Percentiles rank a stretch among this genome's conserved stretches.
Conservation (phyloP, 1,139 yeast species). For the Protomyces inundatus region DNA sequence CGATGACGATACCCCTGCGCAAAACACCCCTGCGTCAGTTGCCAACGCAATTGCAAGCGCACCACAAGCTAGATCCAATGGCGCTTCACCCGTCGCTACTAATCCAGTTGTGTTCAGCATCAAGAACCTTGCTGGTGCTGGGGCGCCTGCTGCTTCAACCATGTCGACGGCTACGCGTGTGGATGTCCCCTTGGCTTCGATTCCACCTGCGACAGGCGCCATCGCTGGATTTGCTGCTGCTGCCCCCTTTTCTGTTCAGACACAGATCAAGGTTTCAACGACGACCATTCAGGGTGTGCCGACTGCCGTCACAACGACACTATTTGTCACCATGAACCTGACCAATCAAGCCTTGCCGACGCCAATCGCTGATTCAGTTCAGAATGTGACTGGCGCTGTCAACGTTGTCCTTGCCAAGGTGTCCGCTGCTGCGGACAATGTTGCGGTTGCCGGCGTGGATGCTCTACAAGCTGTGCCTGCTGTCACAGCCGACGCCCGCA, state of each 20-base stretch:
- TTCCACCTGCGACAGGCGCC: not conserved
- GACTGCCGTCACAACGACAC: not conserved
- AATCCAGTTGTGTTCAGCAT: too few species aligned
- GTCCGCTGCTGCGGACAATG: not conserved
- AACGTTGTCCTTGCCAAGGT: not conserved
- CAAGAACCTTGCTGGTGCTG: not conserved
- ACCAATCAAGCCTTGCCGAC: not conserved
- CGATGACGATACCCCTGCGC: too few species aligned
- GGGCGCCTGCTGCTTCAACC: not conserved
- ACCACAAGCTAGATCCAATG: not conserved
- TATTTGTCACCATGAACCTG: not conserved
- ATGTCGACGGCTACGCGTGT: not conserved
- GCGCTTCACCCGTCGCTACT: not conserved
- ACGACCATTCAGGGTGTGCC: not conserved
- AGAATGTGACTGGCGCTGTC: not conserved
- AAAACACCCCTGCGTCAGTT: too few species aligned
- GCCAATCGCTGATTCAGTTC: not conserved
- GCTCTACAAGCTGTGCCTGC: not conserved
- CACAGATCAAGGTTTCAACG: too few species aligned
- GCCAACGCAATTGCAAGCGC: too few species aligned
- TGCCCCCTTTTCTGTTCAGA: not conserved
- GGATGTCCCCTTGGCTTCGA: not conserved
- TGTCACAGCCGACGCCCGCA: not conserved
- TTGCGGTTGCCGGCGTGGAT: not conserved
- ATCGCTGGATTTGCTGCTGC: not conserved